phyloP scores from a whole-genome alignment of 1,284 basidiomycete species.

The Marasmius oreades region DNA sequence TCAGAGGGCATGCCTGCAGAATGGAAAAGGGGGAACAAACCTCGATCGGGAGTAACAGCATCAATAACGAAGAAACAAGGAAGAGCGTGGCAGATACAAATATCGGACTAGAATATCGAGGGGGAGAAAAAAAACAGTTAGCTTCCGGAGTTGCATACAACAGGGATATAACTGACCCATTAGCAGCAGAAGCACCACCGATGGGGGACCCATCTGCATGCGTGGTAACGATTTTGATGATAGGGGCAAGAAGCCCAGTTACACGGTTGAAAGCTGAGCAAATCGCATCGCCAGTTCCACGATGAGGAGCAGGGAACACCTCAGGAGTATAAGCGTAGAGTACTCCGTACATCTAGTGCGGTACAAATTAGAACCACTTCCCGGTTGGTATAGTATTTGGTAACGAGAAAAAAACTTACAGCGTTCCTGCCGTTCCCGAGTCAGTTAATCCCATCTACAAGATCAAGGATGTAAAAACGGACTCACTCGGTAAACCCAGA shows the following conservation, averaged over 20 bases:
- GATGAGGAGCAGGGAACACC: conserved; percentile 60
- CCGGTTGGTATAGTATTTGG: conserved; percentile 1
- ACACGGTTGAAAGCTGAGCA: conserved; percentile 51
- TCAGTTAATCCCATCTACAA: too few species aligned
- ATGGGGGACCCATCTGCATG: conserved; percentile 23
- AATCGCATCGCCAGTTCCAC: conserved; percentile 63
- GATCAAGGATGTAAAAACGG: background rate
- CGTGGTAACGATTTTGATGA: conserved; percentile 48
- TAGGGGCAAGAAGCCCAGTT: conserved; percentile 51
- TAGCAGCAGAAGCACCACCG: conserved; percentile 24
- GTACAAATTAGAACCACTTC: background rate
- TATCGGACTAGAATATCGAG: conserved; percentile 38
- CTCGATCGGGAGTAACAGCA: conserved; percentile 56
- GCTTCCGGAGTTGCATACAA: background rate
- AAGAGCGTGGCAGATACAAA: conserved; percentile 57
- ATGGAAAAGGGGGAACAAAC: conserved; percentile 26
- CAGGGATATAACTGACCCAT: conserved; percentile 24
- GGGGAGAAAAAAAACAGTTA: background rate
- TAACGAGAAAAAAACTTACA: conserved; percentile 24
- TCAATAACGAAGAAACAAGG: conserved; percentile 42
- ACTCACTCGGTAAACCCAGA: conserved; percentile 39
- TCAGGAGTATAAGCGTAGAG: conserved; percentile 63
- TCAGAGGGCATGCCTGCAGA: background rate
- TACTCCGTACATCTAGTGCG: conserved; percentile 52
- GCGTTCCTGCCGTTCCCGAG: too few species aligned